These are phyloP conservation scores for Fusarium sp. DNA, from an alignment of 2,329 filamentous ascomycete species.

Conservation along the genomic window DNA sequence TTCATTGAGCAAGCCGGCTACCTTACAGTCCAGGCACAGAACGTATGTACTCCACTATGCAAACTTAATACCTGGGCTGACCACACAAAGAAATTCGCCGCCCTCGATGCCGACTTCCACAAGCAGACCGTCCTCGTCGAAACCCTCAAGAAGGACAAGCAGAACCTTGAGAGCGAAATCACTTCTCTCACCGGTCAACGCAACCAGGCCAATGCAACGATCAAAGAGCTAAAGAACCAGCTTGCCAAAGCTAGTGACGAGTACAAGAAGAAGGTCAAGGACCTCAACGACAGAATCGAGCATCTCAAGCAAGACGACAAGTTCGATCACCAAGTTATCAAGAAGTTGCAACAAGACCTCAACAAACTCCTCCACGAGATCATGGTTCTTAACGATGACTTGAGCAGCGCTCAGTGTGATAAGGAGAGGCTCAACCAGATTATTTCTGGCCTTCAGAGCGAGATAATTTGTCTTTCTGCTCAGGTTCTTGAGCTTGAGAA, in stretches of 20 bases:
- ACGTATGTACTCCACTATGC: neutral
- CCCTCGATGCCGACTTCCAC: neutral
- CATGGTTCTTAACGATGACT: neutral
- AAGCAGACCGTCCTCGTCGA: neutral
- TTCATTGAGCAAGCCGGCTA: slow-evolving; percentile 37
- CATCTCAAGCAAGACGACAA: neutral
- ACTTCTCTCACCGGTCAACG: neutral
- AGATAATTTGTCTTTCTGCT: neutral
- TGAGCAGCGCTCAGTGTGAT: neutral
- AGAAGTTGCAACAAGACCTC: neutral
- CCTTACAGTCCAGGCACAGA: slow-evolving; percentile 24
- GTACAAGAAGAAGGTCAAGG: neutral
- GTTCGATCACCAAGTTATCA: neutral
- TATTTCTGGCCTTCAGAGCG: neutral
- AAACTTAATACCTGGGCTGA: no score
- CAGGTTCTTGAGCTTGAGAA: neutral
- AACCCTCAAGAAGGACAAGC: neutral
- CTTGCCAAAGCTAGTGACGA: neutral
- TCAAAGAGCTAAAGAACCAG: neutral
- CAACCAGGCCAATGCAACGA: neutral
- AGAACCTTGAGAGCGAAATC: neutral
- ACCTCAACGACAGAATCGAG: neutral
- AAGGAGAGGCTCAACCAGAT: neutral
- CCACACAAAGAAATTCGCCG: neutral
- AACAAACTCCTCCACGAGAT: neutral